Evolutionary conservation across 1,284 basidiomycete species (phyloP).

Genomic region (Puccinia coronata): DNA sequence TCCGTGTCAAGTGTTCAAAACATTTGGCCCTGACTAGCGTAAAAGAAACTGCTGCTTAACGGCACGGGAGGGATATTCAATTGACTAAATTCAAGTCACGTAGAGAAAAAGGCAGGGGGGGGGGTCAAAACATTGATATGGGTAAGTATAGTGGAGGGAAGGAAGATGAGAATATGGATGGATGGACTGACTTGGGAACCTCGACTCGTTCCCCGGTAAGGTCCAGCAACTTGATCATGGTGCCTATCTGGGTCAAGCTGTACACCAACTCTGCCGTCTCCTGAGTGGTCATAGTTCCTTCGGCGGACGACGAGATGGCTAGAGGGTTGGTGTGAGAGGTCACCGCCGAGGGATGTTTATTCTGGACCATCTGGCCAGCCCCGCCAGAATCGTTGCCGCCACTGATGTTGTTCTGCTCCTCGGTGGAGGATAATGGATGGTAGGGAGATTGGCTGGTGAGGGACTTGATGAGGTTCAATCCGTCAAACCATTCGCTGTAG

Average conservation of each 20-base stretch:
- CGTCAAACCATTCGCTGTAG: constrained; percentile 96
- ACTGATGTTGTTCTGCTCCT: constrained; percentile 48
- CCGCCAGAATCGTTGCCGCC: not conserved
- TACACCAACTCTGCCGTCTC: constrained; percentile 79
- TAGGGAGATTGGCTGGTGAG: not conserved
- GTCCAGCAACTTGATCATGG: constrained; percentile 90
- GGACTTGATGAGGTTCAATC: constrained; percentile 70
- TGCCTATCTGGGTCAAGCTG: constrained; percentile 83
- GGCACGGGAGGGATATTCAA: constrained; percentile 14
- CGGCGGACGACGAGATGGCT: constrained; percentile 64
- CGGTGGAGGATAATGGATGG: constrained; percentile 17
- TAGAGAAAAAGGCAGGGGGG: too few species aligned
- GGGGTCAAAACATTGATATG: too few species aligned
- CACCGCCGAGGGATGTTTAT: constrained; percentile 51
- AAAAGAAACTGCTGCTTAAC: constrained; percentile 31
- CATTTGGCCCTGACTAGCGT: constrained; percentile 15
- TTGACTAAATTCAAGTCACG: not conserved
- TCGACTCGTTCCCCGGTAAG: constrained; percentile 88
- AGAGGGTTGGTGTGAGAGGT: not conserved
- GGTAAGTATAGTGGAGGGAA: too few species aligned
- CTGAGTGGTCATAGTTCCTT: constrained; percentile 75
- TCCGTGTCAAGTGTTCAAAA: not conserved
- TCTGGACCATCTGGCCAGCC: constrained; percentile 48
- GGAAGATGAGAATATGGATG: not conserved
- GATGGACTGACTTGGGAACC: constrained; percentile 65